Conservation (phyloP, 306 rosid species). For the Cucumis sativus region Cucumber_9930_V3 NC_026656.2:15550001-15550500, state of each 20-base stretch:
- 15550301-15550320: constrained; percentile 72
- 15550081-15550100: background rate
- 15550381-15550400: background rate
- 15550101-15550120: constrained; percentile 87
- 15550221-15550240: background rate
- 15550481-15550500: constrained; percentile 85
- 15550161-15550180: background rate
- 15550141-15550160: constrained; percentile 58
- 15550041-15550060: background rate
- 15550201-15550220: background rate
- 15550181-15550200: background rate
- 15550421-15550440: constrained; percentile 89
- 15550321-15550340: constrained; percentile 71
- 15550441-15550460: constrained; percentile 98
- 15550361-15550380: background rate
- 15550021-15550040: background rate
- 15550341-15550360: constrained; percentile 25
- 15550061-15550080: background rate
- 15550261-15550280: constrained; percentile 87
- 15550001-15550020: background rate
- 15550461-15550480: constrained; percentile 90
- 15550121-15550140: constrained; percentile 93
- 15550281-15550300: constrained; percentile 82
- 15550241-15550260: constrained; percentile 22
- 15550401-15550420: background rate